Evolutionary conservation across 2,329 filamentous ascomycete species (phyloP).

Genomic region (Pestalotiopsis sp.): DNA sequence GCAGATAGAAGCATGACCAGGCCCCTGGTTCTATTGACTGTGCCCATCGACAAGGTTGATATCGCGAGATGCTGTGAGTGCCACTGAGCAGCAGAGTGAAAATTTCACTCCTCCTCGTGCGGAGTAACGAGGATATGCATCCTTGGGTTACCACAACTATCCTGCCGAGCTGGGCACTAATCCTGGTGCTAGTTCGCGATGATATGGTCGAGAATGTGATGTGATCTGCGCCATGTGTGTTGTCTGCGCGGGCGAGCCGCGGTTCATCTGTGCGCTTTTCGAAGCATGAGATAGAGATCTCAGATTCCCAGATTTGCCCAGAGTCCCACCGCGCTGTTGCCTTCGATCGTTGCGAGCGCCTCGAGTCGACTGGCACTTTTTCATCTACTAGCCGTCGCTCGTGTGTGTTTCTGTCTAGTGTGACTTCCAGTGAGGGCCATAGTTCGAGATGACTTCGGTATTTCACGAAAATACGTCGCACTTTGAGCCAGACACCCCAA

Average conservation of each 20-base stretch:
- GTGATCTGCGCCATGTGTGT: constrained; percentile 3
- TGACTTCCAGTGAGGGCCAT: constrained; percentile 19
- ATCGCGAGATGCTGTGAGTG: background rate
- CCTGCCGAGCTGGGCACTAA: background rate
- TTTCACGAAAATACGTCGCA: constrained; percentile 29
- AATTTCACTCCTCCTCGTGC: background rate
- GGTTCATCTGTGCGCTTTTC: background rate
- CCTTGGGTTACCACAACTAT: background rate
- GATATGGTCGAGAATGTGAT: background rate
- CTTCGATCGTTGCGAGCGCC: background rate
- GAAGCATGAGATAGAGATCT: background rate
- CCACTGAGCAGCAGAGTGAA: background rate
- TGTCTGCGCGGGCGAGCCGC: background rate
- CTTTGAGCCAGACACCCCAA: constrained; percentile 25
- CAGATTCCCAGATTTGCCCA: background rate
- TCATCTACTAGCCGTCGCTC: constrained; percentile 18
- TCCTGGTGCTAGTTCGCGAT: background rate
- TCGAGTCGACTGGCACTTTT: background rate
- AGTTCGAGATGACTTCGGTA: constrained; percentile 27
- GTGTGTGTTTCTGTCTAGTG: constrained; percentile 13
- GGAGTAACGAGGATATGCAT: background rate
- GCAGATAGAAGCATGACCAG: constrained; percentile 5
- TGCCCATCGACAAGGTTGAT: background rate
- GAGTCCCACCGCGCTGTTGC: background rate
- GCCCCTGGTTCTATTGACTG: constrained; percentile 1